Percentiles rank a stretch among this genome's conserved stretches.
Evolutionary conservation across 2,329 filamentous ascomycete species (phyloP).

Genomic region (Apiospora arundinis): DNA sequence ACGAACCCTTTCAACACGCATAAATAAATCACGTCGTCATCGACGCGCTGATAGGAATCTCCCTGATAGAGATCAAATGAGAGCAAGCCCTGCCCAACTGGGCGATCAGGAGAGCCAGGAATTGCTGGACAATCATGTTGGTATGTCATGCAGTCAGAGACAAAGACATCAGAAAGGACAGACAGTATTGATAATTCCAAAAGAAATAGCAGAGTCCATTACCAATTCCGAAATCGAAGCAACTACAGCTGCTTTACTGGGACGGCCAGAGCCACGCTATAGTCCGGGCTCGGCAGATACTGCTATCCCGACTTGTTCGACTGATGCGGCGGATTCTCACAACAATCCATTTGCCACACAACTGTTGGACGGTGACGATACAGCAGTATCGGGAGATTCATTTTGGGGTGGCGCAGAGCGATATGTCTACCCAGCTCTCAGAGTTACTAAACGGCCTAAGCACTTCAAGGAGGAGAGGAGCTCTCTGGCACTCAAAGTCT

Average conservation of each 20-base stretch:
- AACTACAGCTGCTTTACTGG: neutral
- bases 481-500: neutral
- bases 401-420: neutral
- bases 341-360: neutral
- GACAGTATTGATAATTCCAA: neutral
- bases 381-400: neutral
- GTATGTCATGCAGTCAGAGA: neutral
- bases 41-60: neutral
- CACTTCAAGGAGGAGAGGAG: neutral
- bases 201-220: slow-evolving; percentile 3
- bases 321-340: neutral
- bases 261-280: neutral
- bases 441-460: slow-evolving; percentile 7
- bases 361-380: neutral
- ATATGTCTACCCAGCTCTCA: slow-evolving; percentile 3
- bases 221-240: slow-evolving; percentile 9
- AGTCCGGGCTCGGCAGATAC: slow-evolving; percentile 1
- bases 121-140: neutral
- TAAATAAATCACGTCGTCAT: slow-evolving; percentile 2
- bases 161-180: neutral
- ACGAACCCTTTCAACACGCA: neutral
- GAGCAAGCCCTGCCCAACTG: neutral
- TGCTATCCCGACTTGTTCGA: slow-evolving; percentile 2
- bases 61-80: neutral
- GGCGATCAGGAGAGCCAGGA: neutral